These are phyloP conservation scores for Neocallimastix lanati DNA, from an alignment of 192 early-diverging fungal species.

Conservation along the genomic window DNA sequence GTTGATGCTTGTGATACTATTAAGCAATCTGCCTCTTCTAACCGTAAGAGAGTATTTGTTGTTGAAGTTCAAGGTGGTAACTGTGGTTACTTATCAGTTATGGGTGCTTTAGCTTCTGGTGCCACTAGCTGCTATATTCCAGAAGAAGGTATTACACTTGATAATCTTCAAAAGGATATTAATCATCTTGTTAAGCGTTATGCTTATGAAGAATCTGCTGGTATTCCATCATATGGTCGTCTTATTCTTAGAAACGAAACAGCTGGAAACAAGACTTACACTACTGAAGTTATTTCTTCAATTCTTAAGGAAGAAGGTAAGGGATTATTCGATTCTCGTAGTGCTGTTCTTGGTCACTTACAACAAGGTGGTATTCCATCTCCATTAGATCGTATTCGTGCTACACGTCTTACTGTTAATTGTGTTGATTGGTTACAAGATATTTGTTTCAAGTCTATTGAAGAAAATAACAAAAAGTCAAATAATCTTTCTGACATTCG, in stretches of 20 bases:
- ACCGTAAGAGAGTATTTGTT: slow-evolving; percentile 79
- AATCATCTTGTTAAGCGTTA: slow-evolving; percentile 62
- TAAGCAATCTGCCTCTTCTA: slow-evolving; percentile 80
- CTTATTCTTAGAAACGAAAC: slow-evolving; percentile 29
- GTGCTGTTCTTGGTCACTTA: slow-evolving; percentile 79
- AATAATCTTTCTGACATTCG: neutral
- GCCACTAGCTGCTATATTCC: slow-evolving; percentile 87
- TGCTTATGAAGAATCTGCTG: slow-evolving; percentile 44
- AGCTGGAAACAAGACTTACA: slow-evolving; percentile 55
- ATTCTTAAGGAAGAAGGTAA: slow-evolving; percentile 81
- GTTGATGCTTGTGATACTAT: slow-evolving; percentile 77
- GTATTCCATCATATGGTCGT: slow-evolving; percentile 7
- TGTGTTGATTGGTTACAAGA: slow-evolving; percentile 67
- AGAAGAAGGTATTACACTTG: slow-evolving; percentile 68
- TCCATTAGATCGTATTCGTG: slow-evolving; percentile 91
- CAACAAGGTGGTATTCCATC: slow-evolving; percentile 88
- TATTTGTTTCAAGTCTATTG: neutral
- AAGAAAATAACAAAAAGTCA: slow-evolving; percentile 13
- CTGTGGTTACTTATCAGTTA: slow-evolving; percentile 73
- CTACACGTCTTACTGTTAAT: slow-evolving; percentile 64
- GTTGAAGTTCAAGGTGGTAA: slow-evolving; percentile 94
- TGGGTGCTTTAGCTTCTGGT: slow-evolving; percentile 68
- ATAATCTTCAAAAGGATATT: slow-evolving; percentile 67
- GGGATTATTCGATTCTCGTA: slow-evolving; percentile 75
- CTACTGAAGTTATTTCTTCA: slow-evolving; percentile 65